These are phyloP conservation scores for Pistacia atlantica DNA, from an alignment of 345 rosid genomes.

Conservation along the genomic window DNA sequence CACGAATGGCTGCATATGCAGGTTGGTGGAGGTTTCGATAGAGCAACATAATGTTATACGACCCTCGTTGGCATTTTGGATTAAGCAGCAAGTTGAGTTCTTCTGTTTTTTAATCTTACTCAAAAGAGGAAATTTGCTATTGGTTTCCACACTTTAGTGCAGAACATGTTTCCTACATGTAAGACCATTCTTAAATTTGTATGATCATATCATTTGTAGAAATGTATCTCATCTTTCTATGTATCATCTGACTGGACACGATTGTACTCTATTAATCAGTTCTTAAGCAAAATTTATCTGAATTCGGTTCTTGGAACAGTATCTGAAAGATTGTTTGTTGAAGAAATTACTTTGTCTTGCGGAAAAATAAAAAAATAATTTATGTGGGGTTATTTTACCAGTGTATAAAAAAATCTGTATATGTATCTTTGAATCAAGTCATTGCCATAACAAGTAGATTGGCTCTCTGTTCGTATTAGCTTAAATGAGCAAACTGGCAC, in stretches of 20 bases:
- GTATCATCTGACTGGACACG: constrained; percentile 17
- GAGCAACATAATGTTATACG: constrained; percentile 40
- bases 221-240: constrained; percentile 27
- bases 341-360: not conserved
- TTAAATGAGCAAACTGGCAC: no score
- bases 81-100: constrained; percentile 17
- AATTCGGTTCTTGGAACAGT: not conserved
- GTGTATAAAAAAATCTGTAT: no score
- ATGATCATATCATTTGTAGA: constrained; percentile 30
- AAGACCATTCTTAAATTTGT: constrained; percentile 17
- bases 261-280: not conserved
- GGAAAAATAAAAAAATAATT: no score
- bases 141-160: constrained; percentile 10
- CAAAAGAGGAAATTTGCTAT: constrained; percentile 1
- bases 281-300: constrained; percentile 7
- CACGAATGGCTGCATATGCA: constrained; percentile 90
- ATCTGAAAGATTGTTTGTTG: not conserved
- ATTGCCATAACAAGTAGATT: no score
- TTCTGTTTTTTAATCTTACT: constrained; percentile 6
- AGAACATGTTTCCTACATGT: constrained; percentile 10
- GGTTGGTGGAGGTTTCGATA: constrained; percentile 60
- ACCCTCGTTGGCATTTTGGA: not conserved
- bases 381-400: no score
- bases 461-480: no score
- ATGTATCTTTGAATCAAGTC: no score